Percentiles rank a stretch among this genome's conserved stretches.
phyloP scores from a whole-genome alignment of 2,329 filamentous ascomycete genomes.

The Paecilomyces dactylethromorphus region DNA sequence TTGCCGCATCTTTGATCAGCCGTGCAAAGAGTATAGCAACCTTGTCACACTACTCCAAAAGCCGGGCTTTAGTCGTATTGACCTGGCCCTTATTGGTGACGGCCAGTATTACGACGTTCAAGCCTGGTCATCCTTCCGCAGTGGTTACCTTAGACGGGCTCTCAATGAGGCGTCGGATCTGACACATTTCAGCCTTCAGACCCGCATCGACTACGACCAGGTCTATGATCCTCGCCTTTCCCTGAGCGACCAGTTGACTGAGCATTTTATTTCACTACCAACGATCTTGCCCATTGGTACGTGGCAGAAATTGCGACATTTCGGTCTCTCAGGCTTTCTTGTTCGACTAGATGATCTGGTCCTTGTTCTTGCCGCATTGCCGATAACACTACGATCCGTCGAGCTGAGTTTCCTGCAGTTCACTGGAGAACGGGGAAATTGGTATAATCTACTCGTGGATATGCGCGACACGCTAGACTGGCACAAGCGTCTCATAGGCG shows the following conservation, averaged over 20 bases:
- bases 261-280: slow-evolving; percentile 9
- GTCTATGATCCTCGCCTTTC: too few species aligned
- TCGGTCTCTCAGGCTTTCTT: slow-evolving; percentile 20
- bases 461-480: slow-evolving; percentile 11
- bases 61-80: slow-evolving; percentile 20
- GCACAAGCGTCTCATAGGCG: slow-evolving; percentile 5
- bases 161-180: neutral
- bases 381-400: slow-evolving; percentile 19
- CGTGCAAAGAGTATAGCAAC: slow-evolving; percentile 14
- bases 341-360: slow-evolving; percentile 21
- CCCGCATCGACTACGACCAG: too few species aligned
- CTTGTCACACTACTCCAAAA: slow-evolving; percentile 10
- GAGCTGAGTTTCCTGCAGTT: slow-evolving; percentile 29
- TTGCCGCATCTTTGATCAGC: slow-evolving; percentile 21
- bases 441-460: slow-evolving; percentile 11
- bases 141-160: neutral
- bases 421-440: slow-evolving; percentile 5
- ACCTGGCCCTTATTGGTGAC: slow-evolving; percentile 16
- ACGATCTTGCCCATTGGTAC: slow-evolving; percentile 22
- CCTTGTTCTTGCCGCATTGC: slow-evolving; percentile 19
- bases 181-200: neutral
- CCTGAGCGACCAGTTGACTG: neutral
- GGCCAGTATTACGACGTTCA: slow-evolving; percentile 1
- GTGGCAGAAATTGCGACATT: slow-evolving; percentile 22
- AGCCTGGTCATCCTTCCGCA: slow-evolving; percentile 4